These are phyloP conservation scores for Zygosaccharomyces siamensis DNA, from an alignment of 805 yeast species.

Conservation along the genomic window DNA sequence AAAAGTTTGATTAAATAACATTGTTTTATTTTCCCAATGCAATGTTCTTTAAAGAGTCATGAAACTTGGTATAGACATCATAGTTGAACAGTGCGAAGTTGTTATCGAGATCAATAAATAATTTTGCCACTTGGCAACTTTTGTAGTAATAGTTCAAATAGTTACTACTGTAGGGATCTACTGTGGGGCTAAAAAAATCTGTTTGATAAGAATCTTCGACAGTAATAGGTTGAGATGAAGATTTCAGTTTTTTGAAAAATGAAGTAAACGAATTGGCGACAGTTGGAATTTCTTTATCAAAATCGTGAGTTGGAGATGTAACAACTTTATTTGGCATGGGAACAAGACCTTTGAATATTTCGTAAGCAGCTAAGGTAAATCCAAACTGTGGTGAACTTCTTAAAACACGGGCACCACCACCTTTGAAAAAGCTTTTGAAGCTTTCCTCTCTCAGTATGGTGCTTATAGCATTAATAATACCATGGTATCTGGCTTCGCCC, in stretches of 20 bases:
- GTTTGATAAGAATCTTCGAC: conserved; percentile 17
- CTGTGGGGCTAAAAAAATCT: conserved; percentile 27
- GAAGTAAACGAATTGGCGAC: conserved; percentile 22
- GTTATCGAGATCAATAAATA: conserved; percentile 58
- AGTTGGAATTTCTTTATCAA: conserved; percentile 23
- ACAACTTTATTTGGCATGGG: conserved; percentile 48
- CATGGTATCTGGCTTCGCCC: conserved; percentile 73
- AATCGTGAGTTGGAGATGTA: conserved; percentile 11
- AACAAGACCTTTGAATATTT: conserved; percentile 71
- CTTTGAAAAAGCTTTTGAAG: conserved; percentile 82
- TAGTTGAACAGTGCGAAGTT: conserved; percentile 54
- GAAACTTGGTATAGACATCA: conserved; percentile 42
- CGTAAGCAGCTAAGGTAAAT: conserved; percentile 95
- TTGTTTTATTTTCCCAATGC: conserved; percentile 3
- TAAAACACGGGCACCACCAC: conserved; percentile 90
- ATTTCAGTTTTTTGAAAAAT: conserved; percentile 18
- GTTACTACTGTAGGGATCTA: conserved; percentile 39
- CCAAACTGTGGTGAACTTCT: conserved; percentile 98
- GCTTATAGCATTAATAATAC: conserved; percentile 70
- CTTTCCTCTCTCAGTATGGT: conserved; percentile 82
- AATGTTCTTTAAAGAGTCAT: conserved; percentile 25
- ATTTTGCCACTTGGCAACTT: conserved; percentile 55
- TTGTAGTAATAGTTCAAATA: conserved; percentile 45
- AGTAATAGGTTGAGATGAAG: conserved; percentile 16
- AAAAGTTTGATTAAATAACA: not conserved